Percentiles rank a stretch among this genome's conserved stretches.
Conservation (phyloP, 805 yeast species). For the Martiniozyma abietophila region DNA sequence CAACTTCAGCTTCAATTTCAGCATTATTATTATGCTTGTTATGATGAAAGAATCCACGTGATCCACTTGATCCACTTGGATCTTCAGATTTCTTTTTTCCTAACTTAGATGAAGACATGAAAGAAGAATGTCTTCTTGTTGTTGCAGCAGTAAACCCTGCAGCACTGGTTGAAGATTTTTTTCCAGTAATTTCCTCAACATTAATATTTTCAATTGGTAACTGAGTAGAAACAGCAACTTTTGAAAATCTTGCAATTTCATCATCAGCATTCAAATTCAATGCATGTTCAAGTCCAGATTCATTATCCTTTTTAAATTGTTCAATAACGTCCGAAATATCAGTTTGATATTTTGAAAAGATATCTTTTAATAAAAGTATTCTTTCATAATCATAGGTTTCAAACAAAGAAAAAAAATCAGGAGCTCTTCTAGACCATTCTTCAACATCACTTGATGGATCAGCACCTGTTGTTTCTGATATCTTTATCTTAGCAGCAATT, state of each 20-base stretch:
- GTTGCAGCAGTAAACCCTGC: slow-evolving; percentile 17
- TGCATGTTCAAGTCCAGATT: slow-evolving; percentile 54
- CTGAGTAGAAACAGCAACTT: slow-evolving; percentile 22
- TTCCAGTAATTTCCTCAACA: slow-evolving; percentile 6
- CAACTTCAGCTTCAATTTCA: background rate
- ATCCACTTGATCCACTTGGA: slow-evolving; percentile 3
- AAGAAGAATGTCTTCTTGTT: background rate
- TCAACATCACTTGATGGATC: slow-evolving; percentile 37
- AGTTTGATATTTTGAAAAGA: slow-evolving; percentile 57
- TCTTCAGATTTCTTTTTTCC: background rate
- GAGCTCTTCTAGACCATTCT: slow-evolving; percentile 73
- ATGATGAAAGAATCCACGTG: slow-evolving; percentile 8
- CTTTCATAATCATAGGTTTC: slow-evolving; percentile 63
- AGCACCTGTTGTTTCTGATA: slow-evolving; percentile 12
- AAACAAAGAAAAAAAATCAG: slow-evolving; percentile 64
- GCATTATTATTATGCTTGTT: slow-evolving; percentile 7
- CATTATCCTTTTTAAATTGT: slow-evolving; percentile 40
- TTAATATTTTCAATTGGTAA: slow-evolving; percentile 22
- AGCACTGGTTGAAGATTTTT: slow-evolving; percentile 7
- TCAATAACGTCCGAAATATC: slow-evolving; percentile 45
- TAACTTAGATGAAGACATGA: background rate
- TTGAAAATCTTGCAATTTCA: slow-evolving; percentile 51
- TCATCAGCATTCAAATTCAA: slow-evolving; percentile 53
- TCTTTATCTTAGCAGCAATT: slow-evolving; percentile 19
- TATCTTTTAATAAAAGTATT: slow-evolving; percentile 52